These are phyloP conservation scores for Ophiosphaerella narmari DNA, from an alignment of 2,329 filamentous ascomycete genomes.

Conservation along the genomic window DNA sequence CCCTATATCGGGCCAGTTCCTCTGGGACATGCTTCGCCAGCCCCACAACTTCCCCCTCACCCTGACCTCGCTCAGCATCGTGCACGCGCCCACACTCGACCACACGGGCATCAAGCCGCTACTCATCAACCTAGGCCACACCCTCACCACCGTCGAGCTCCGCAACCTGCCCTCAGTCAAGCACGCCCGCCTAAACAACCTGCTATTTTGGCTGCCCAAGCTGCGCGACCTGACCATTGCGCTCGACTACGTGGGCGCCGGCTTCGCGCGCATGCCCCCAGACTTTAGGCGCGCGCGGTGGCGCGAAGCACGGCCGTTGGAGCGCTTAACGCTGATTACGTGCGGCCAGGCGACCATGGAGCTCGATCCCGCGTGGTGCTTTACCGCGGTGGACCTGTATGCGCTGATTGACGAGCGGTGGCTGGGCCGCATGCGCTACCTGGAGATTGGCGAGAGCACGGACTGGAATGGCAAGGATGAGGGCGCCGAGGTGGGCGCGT, in stretches of 20 bases:
- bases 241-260: constrained; percentile 52
- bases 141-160: constrained; percentile 46
- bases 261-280: constrained; percentile 41
- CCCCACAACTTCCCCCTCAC: constrained; percentile 36
- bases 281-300: constrained; percentile 19
- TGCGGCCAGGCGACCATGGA: constrained; percentile 34
- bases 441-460: constrained; percentile 45
- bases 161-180: constrained; percentile 48
- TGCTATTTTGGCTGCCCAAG: constrained; percentile 48
- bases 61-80: constrained; percentile 40
- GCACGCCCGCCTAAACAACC: constrained; percentile 46
- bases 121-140: constrained; percentile 37
- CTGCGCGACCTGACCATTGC: constrained; percentile 49
- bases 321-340: constrained; percentile 47
- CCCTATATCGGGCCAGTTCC: constrained; percentile 50
- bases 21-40: constrained; percentile 44
- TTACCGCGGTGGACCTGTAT: constrained; percentile 49
- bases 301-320: constrained; percentile 39
- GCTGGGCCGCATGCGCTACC: constrained; percentile 45
- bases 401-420: constrained; percentile 48
- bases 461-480: constrained; percentile 45
- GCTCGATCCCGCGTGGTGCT: constrained; percentile 40
- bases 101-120: constrained; percentile 43
- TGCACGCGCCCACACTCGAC: constrained; percentile 50
- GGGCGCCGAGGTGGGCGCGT: constrained; percentile 43